Percentiles rank a stretch among this genome's conserved stretches.
phyloP scores from a whole-genome alignment of 2,329 filamentous ascomycete genomes.

The Allantophomopsis lycopodina region DNA sequence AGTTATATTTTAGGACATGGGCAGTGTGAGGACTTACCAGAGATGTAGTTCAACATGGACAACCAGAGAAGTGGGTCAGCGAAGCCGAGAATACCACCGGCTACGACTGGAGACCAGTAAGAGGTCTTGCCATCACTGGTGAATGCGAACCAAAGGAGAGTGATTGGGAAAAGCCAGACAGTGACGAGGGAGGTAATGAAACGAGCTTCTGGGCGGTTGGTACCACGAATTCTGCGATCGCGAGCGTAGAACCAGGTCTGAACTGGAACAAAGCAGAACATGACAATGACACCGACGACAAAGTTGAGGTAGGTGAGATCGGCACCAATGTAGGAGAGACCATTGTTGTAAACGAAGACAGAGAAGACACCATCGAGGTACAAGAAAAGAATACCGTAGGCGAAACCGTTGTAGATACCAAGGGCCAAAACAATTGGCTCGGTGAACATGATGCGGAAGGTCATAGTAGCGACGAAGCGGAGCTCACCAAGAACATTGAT shows the following conservation, averaged over 20 bases:
- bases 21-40: slow-evolving; percentile 9
- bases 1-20: background rate
- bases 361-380: slow-evolving; percentile 28
- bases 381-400: slow-evolving; percentile 26
- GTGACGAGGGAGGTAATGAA: slow-evolving; percentile 25
- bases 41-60: slow-evolving; percentile 28
- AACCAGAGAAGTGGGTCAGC: slow-evolving; percentile 27
- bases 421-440: slow-evolving; percentile 26
- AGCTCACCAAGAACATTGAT: slow-evolving; percentile 23
- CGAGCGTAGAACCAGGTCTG: slow-evolving; percentile 26
- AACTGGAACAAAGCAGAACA: slow-evolving; percentile 26
- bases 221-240: slow-evolving; percentile 21
- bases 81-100: slow-evolving; percentile 24
- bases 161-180: slow-evolving; percentile 27
- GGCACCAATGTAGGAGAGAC: slow-evolving; percentile 22
- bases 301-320: slow-evolving; percentile 27
- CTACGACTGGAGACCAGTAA: slow-evolving; percentile 26
- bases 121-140: slow-evolving; percentile 23
- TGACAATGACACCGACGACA: slow-evolving; percentile 25
- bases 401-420: slow-evolving; percentile 26
- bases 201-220: slow-evolving; percentile 24
- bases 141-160: slow-evolving; percentile 27
- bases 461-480: slow-evolving; percentile 26
- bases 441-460: slow-evolving; percentile 26
- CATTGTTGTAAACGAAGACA: slow-evolving; percentile 27